These are phyloP conservation scores for Paecilomyces variotii DNA, from an alignment of 2,329 filamentous ascomycete species.

Conservation along the genomic window DNA sequence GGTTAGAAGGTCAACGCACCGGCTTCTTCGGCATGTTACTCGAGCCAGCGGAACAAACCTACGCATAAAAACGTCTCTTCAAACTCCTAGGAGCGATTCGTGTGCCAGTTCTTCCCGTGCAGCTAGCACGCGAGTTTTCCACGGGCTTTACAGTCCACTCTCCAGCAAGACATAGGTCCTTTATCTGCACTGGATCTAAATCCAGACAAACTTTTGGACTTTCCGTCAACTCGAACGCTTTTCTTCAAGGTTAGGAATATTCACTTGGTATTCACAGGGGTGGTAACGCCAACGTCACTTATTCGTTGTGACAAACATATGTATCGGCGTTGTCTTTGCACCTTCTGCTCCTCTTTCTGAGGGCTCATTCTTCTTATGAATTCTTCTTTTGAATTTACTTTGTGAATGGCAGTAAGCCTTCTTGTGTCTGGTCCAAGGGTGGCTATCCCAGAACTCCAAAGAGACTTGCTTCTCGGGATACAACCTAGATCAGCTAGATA, in stretches of 20 bases:
- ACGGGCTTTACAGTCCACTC: background rate
- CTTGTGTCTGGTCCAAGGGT: background rate
- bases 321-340: background rate
- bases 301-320: background rate
- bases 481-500: background rate
- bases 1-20: background rate
- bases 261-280: background rate
- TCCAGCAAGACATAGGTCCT: background rate
- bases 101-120: background rate
- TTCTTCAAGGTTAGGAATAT: background rate
- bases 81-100: background rate
- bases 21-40: too few species aligned
- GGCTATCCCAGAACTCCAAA: background rate
- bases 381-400: background rate
- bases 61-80: background rate
- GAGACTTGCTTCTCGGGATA: background rate
- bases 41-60: background rate
- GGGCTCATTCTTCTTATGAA: background rate
- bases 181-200: background rate
- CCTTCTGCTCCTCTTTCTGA: background rate
- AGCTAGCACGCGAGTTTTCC: background rate
- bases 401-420: background rate
- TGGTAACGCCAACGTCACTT: background rate
- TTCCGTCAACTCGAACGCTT: background rate
- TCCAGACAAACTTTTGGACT: background rate